These are phyloP conservation scores for Kernera saxatilis DNA, from an alignment of 345 rosid species.

Conservation along the genomic window DNA sequence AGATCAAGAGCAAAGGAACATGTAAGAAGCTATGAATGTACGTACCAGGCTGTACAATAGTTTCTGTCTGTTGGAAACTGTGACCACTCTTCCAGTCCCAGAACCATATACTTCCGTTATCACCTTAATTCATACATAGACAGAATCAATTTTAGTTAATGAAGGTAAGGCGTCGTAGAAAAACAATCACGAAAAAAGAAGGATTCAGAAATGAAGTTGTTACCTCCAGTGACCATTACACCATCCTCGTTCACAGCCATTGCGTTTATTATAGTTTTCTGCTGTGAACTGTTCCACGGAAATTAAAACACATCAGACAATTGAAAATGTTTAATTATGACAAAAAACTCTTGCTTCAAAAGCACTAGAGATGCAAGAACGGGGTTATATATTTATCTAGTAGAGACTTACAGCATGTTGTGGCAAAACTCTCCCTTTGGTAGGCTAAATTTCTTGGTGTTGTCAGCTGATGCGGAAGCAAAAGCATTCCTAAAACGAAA, in stretches of 20 bases:
- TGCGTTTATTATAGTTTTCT: constrained; percentile 89
- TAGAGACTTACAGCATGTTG: constrained; percentile 70
- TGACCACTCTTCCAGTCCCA: constrained; percentile 99
- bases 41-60: constrained; percentile 81
- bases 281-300: constrained; percentile 72
- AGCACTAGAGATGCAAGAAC: neutral
- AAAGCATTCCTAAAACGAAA: constrained; percentile 61
- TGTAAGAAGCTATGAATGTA: constrained; percentile 1
- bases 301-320: neutral
- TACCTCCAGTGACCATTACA: constrained; percentile 94
- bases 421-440: constrained; percentile 91
- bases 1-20: neutral
- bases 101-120: constrained; percentile 97
- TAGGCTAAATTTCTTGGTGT: constrained; percentile 84
- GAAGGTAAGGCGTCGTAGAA: neutral
- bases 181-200: neutral
- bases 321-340: neutral
- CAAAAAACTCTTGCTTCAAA: neutral
- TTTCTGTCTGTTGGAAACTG: constrained; percentile 91
- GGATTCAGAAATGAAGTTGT: neutral
- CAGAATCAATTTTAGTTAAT: neutral
- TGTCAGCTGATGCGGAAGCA: constrained; percentile 98
- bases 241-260: constrained; percentile 98
- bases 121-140: constrained; percentile 44
- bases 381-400: neutral